A percentile compares a stretch with the other conserved stretches of the same genome.
Conservation (phyloP, 768 basidiomycete genomes). For the Rubroboletus satanas region DNA sequence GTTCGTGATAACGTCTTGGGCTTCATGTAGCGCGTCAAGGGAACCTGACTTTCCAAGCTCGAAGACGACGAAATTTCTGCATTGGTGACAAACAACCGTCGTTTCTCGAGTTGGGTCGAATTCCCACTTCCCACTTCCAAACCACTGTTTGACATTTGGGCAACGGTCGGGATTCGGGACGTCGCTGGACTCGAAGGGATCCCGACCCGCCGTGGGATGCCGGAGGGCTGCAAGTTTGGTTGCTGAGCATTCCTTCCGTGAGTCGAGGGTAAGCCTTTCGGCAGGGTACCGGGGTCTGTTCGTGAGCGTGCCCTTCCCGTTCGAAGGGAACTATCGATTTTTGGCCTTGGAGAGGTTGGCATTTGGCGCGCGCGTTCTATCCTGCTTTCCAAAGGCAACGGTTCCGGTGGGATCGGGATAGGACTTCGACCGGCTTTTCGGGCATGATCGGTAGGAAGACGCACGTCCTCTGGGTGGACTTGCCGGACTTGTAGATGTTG, state of each 20-base stretch:
- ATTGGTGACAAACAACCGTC: slow-evolving; percentile 45
- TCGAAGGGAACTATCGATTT: slow-evolving; percentile 11
- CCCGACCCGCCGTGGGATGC: slow-evolving; percentile 26
- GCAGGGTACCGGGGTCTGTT: slow-evolving; percentile 25
- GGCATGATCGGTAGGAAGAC: slow-evolving; percentile 1
- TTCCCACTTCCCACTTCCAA: slow-evolving; percentile 35
- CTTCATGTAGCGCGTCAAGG: slow-evolving; percentile 13
- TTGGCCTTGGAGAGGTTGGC: slow-evolving; percentile 6
- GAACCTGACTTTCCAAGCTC: slow-evolving; percentile 38
- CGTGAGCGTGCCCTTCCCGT: slow-evolving; percentile 28
- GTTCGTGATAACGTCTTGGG: slow-evolving; percentile 14
- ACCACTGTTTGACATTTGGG: slow-evolving; percentile 7
- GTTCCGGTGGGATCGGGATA: slow-evolving; percentile 9
- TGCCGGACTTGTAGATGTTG: slow-evolving; percentile 16
- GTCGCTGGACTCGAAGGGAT: slow-evolving; percentile 15
- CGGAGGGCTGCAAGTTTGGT: slow-evolving; percentile 12
- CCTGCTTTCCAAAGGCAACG: not conserved
- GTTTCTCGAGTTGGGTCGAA: slow-evolving; percentile 21
- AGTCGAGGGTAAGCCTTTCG: slow-evolving; percentile 6
- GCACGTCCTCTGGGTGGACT: slow-evolving; percentile 6
- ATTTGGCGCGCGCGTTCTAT: slow-evolving; percentile 6
- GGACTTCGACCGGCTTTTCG: slow-evolving; percentile 14
- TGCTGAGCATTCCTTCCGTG: slow-evolving; percentile 9
- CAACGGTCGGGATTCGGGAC: slow-evolving; percentile 7
- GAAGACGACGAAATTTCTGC: slow-evolving; percentile 41